These are phyloP conservation scores for Panicum hallii DNA, from an alignment of 202 grass and related monocot species.

Conservation along the genomic window DNA sequence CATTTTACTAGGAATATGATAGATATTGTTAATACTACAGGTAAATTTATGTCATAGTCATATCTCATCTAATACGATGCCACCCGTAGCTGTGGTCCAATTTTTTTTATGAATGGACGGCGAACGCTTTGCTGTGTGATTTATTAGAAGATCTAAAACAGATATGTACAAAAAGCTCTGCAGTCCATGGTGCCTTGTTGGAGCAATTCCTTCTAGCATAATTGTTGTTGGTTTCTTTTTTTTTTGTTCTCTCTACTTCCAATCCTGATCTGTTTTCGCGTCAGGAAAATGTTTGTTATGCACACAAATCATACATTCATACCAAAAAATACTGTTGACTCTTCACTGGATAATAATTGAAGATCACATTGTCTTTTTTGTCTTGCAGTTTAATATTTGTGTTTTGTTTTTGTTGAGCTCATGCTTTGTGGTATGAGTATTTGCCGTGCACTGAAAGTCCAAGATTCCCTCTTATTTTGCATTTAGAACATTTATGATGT, in stretches of 20 bases:
- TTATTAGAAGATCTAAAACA: too few species aligned
- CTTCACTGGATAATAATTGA: not conserved
- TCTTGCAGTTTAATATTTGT: not conserved
- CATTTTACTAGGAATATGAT: too few species aligned
- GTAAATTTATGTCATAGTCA: too few species aligned
- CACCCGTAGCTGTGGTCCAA: too few species aligned
- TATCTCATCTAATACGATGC: too few species aligned
- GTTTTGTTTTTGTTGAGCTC: not conserved
- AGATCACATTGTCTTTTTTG: not conserved
- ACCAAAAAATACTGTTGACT: not conserved
- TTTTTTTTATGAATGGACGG: too few species aligned
- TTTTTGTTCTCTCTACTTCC: not conserved
- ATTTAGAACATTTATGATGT: not conserved
- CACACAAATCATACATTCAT: not conserved
- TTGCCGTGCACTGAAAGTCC: not conserved
- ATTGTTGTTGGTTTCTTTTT: not conserved
- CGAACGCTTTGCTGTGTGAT: too few species aligned
- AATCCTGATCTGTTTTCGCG: not conserved
- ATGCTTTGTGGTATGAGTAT: not conserved
- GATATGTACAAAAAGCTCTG: not conserved
- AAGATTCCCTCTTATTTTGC: not conserved
- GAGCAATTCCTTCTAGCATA: not conserved
- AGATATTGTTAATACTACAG: too few species aligned
- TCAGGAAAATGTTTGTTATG: not conserved
- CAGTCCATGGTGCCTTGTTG: not conserved